Conservation (phyloP, 345 rosid genomes). For the Euphorbia tirucalli region DNA sequence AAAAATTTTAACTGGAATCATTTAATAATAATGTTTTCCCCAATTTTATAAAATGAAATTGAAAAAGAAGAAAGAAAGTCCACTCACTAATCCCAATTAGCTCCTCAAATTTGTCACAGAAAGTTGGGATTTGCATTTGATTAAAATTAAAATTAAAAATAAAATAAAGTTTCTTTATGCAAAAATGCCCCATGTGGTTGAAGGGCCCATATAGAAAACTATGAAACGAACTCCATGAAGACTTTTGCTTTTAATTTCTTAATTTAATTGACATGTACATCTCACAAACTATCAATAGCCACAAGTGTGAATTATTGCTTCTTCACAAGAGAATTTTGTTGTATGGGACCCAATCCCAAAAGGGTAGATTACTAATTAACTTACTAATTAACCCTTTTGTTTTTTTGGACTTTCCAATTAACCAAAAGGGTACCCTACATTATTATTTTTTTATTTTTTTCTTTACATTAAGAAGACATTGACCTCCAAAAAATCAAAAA, state of each 20-base stretch:
- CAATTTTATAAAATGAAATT: neutral
- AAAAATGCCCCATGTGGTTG: constrained; percentile 49
- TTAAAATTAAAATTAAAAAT: neutral
- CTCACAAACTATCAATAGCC: constrained; percentile 39
- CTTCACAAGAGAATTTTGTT: constrained; percentile 27
- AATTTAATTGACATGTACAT: constrained; percentile 38
- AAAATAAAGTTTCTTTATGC: constrained; percentile 29
- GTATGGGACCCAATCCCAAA: constrained; percentile 35
- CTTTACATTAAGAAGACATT: constrained; percentile 22
- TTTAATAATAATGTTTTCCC: no score
- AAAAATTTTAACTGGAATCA: neutral
- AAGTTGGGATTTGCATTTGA: neutral
- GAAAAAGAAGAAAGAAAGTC: neutral
- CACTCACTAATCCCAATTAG: no score
- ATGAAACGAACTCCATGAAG: constrained; percentile 37
- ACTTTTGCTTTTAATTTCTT: constrained; percentile 39
- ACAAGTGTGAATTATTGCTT: constrained; percentile 41
- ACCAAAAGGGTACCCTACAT: constrained; percentile 29
- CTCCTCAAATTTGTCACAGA: neutral
- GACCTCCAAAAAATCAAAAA: constrained; percentile 3
- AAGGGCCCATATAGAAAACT: constrained; percentile 41
- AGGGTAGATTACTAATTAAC: constrained; percentile 20
- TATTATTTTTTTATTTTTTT: no score
- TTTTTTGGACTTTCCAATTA: constrained; percentile 22
- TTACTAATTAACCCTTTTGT: constrained; percentile 27